phyloP scores from a whole-genome alignment of 1,284 basidiomycete species.

The Chalciporus sp. region DNA sequence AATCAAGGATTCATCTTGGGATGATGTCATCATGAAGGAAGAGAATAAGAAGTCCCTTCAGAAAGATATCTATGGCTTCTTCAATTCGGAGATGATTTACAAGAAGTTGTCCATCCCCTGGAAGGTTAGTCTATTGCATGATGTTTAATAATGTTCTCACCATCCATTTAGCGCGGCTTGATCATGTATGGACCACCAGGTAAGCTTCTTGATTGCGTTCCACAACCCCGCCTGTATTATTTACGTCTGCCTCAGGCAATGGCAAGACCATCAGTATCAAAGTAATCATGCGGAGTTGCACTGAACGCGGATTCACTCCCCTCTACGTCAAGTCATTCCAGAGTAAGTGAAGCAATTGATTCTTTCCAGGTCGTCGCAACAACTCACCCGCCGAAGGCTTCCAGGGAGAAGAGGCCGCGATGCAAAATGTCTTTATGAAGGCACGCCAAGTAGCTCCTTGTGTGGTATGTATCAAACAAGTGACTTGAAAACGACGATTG shows the following conservation, averaged over 20 bases:
- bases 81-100: conserved; percentile 69
- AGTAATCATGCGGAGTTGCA: conserved; percentile 69
- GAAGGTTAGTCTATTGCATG: conserved; percentile 55
- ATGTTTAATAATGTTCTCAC: conserved; percentile 1
- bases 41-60: conserved; percentile 66
- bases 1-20: conserved; percentile 74
- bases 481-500: neutral
- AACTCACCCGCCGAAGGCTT: conserved; percentile 42
- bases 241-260: conserved; percentile 51
- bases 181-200: conserved; percentile 77
- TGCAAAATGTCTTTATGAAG: conserved; percentile 65
- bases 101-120: conserved; percentile 75
- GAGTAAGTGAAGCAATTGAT: conserved; percentile 37
- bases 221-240: conserved; percentile 3
- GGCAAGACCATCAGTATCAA: conserved; percentile 86
- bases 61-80: conserved; percentile 79
- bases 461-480: conserved; percentile 46
- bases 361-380: neutral
- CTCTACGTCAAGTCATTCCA: conserved; percentile 80
- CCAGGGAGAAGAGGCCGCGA: conserved; percentile 67
- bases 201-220: conserved; percentile 21
- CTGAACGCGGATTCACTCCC: conserved; percentile 58
- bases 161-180: conserved; percentile 56
- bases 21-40: conserved; percentile 74
- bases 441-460: conserved; percentile 72